These are phyloP conservation scores for Bassia scoparia DNA, from an alignment of 148 eudicot genomes.

Conservation along the genomic window DNA sequence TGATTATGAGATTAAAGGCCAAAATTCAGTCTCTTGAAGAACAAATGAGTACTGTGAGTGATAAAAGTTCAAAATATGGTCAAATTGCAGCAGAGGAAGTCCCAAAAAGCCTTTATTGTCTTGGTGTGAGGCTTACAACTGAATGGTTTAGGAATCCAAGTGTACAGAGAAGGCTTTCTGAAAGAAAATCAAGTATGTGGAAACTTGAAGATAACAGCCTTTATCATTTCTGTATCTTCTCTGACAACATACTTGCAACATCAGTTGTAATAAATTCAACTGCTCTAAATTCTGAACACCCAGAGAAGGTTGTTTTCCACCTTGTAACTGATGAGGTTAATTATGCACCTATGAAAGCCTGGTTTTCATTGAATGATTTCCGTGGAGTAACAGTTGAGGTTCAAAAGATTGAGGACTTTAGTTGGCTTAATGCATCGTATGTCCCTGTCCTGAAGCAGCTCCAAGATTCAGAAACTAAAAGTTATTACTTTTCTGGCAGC, in stretches of 20 bases:
- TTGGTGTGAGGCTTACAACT: constrained; percentile 63
- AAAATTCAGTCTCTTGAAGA: constrained; percentile 82
- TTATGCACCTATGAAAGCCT: constrained; percentile 81
- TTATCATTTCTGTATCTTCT: constrained; percentile 74
- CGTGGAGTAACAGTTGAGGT: constrained; percentile 69
- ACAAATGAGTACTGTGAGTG: constrained; percentile 59
- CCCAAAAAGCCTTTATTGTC: constrained; percentile 80
- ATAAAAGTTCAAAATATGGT: constrained; percentile 71
- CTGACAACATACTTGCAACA: constrained; percentile 86
- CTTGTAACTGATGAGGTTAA: constrained; percentile 84
- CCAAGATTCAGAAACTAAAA: constrained; percentile 74
- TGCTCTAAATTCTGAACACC: constrained; percentile 56
- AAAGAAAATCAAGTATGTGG: constrained; percentile 32
- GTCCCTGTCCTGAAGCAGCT: constrained; percentile 88
- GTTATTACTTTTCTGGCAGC: constrained; percentile 73
- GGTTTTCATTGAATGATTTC: constrained; percentile 74
- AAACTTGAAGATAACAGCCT: constrained; percentile 55
- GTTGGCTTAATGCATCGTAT: constrained; percentile 83
- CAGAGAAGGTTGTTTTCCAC: constrained; percentile 62
- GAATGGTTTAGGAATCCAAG: constrained; percentile 65
- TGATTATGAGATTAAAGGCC: constrained; percentile 83
- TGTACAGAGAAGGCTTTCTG: constrained; percentile 37
- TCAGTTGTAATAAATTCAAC: constrained; percentile 82
- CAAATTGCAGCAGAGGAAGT: constrained; percentile 94
- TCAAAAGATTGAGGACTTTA: constrained; percentile 71